Conservation (phyloP, 1,139 yeast species). For the Nakaseomyces kungkrabaensis region DNA sequence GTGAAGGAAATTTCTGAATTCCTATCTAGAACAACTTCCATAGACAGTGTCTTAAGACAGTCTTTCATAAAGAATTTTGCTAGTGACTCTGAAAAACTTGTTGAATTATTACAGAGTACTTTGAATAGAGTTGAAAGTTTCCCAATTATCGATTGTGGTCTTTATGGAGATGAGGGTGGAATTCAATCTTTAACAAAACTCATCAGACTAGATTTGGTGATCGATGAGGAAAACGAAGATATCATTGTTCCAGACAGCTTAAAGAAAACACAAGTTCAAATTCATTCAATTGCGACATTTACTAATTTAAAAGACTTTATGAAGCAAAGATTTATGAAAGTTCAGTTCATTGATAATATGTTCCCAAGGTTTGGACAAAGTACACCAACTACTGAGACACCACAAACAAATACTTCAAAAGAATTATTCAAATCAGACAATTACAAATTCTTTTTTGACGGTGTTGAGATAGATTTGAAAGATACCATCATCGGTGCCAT, state of each 20-base stretch:
- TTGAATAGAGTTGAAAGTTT: constrained; percentile 68
- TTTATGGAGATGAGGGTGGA: constrained; percentile 29
- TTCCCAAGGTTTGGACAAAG: constrained; percentile 10
- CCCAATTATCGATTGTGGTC: constrained; percentile 55
- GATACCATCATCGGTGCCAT: constrained; percentile 78
- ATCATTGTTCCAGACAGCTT: constrained; percentile 30
- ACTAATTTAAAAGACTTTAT: constrained; percentile 59
- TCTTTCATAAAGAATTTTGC: constrained; percentile 42
- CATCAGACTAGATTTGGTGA: constrained; percentile 44
- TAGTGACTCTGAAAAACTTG: constrained; percentile 34
- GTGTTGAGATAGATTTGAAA: constrained; percentile 52
- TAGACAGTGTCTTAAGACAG: constrained; percentile 11
- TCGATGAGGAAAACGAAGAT: constrained; percentile 25
- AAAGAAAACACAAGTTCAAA: constrained; percentile 46
- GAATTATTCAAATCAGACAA: constrained; percentile 30
- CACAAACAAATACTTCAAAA: constrained; percentile 3
- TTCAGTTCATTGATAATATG: constrained; percentile 17
- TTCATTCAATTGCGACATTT: constrained; percentile 88
- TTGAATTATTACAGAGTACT: constrained; percentile 60
- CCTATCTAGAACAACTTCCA: constrained; percentile 24
- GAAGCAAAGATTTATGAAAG: constrained; percentile 32
- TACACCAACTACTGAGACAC: neutral
- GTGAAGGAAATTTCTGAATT: constrained; percentile 39
- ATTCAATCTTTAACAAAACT: constrained; percentile 67
- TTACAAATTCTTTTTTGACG: constrained; percentile 55